Evolutionary conservation across 1,284 basidiomycete species (phyloP).

Genomic region (Vanrija sp.): DNA sequence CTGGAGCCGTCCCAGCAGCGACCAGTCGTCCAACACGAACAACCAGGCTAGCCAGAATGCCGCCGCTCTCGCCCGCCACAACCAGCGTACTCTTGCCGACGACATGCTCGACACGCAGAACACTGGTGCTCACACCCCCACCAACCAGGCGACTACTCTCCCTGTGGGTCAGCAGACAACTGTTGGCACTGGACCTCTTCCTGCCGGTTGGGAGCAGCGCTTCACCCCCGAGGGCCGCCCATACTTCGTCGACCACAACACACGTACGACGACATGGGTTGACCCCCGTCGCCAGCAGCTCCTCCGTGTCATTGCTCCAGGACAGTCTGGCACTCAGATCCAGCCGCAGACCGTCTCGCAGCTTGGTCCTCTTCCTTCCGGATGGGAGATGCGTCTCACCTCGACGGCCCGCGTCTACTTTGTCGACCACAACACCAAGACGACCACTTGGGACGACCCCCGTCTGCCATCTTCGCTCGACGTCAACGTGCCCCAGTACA

Average conservation of each 20-base stretch:
- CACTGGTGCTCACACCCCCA: slow-evolving; percentile 20
- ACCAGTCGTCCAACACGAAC: slow-evolving; percentile 47
- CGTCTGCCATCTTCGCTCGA: slow-evolving; percentile 65
- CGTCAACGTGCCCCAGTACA: slow-evolving; percentile 97
- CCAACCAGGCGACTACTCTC: slow-evolving; percentile 10
- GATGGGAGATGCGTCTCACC: slow-evolving; percentile 96
- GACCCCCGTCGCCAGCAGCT: slow-evolving; percentile 89
- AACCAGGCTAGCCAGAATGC: slow-evolving; percentile 56
- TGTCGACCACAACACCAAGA: slow-evolving; percentile 89
- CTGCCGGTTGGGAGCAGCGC: slow-evolving; percentile 96
- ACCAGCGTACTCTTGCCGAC: slow-evolving; percentile 70
- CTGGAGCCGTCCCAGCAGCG: slow-evolving; percentile 68
- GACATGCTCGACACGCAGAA: slow-evolving; percentile 63
- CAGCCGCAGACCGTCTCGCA: slow-evolving; percentile 79
- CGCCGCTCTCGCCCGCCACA: slow-evolving; percentile 70
- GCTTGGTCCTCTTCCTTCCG: slow-evolving; percentile 90
- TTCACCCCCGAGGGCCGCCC: slow-evolving; percentile 95
- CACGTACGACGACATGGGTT: slow-evolving; percentile 95
- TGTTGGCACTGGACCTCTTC: slow-evolving; percentile 74
- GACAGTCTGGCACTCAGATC: slow-evolving; percentile 69
- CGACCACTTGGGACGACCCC: slow-evolving; percentile 95
- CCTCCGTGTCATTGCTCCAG: slow-evolving; percentile 78
- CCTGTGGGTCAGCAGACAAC: slow-evolving; percentile 60
- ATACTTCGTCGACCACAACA: slow-evolving; percentile 96
- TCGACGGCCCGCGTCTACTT: slow-evolving; percentile 91